Evolutionary conservation across 176 grass and related monocot species (phyloP).

Genomic region (Zoysia pacifica): DNA sequence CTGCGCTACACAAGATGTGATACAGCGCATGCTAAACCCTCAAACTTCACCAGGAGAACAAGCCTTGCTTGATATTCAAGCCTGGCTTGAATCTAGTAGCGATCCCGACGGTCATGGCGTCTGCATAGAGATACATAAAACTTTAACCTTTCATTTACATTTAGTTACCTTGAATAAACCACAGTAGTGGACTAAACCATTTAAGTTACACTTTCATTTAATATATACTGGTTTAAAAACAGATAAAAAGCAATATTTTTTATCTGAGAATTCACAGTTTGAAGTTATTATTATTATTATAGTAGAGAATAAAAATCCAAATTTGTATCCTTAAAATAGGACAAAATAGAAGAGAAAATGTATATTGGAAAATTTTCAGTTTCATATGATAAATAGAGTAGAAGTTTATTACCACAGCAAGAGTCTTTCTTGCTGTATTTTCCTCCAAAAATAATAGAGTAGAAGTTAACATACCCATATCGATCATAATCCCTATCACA

Average conservation of each 20-base stretch:
- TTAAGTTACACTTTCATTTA: background rate
- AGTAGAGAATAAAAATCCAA: background rate
- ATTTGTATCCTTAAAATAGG: background rate
- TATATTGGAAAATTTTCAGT: conserved; percentile 3
- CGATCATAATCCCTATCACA: conserved; percentile 65
- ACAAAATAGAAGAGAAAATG: conserved; percentile 6
- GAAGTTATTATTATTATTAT: conserved; percentile 1
- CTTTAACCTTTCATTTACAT: background rate
- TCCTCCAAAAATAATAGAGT: no score
- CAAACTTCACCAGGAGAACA: background rate
- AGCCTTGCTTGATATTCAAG: background rate
- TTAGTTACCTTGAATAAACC: background rate
- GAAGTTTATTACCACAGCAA: no score
- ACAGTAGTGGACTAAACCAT: background rate
- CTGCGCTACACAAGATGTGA: background rate
- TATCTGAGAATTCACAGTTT: background rate
- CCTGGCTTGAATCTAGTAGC: conserved; percentile 37
- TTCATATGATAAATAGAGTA: conserved; percentile 26
- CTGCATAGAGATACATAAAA: conserved; percentile 37
- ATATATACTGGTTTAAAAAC: background rate
- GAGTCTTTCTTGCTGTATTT: no score
- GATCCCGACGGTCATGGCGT: conserved; percentile 29
- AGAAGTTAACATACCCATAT: conserved; percentile 47
- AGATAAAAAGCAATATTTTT: background rate
- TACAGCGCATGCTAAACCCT: background rate